Base-by-base conservation (phyloP, 2,329 filamentous ascomycete genomes). In the Claviceps pusilla region DNA sequence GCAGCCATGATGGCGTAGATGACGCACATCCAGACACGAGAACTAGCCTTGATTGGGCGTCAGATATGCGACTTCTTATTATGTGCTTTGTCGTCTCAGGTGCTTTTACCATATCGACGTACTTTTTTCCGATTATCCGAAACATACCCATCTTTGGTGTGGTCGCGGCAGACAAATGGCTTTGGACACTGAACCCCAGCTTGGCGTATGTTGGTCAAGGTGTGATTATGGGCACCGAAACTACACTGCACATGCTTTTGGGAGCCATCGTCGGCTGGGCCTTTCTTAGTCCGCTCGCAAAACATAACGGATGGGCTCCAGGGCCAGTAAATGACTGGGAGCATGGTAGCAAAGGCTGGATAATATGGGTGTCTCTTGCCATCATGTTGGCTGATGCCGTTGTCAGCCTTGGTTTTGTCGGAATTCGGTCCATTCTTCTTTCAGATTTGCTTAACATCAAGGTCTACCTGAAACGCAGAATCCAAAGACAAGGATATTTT, bases 161-260 rank as follows among this genome's bases (percentile, higher is more conserved):
- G 0, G 70, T 78, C 2, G 78, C 94, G 7, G 89, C 89, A 0
- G 71, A 79, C 1, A 80, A 80, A 2, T 98, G 91, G 91, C 78
- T 96, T 1, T 98, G 93, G 93, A 93, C 88, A 0, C 73, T 98
- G 7, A 98, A 98, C 60, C 93, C 93, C 0, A 96, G 89, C 48
- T 84, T 95, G n/a, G 93, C 93, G 2, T 98, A 98, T 66, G 83
- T 97, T 31, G 93, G 93, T 0, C 93, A 98, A 70, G 93, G 93
- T 11, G 94, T 98, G 58, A 97, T 98, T 64, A 98, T 98, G 93
- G 93, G 93, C 0, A 87, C 91, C 4, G 85, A 89, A 43, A 98
- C 93, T 0, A 97, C 91, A 3, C 76, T 95, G 52, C 91, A 97
- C 62, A 98, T 98, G 93, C 78, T 95, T 1, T 72, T 97, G 2